A percentile compares a stretch with the other conserved stretches of the same genome.
These are phyloP conservation scores for Eucalyptus caleyi DNA, from an alignment of 345 rosid species.

Conservation along the genomic window DNA sequence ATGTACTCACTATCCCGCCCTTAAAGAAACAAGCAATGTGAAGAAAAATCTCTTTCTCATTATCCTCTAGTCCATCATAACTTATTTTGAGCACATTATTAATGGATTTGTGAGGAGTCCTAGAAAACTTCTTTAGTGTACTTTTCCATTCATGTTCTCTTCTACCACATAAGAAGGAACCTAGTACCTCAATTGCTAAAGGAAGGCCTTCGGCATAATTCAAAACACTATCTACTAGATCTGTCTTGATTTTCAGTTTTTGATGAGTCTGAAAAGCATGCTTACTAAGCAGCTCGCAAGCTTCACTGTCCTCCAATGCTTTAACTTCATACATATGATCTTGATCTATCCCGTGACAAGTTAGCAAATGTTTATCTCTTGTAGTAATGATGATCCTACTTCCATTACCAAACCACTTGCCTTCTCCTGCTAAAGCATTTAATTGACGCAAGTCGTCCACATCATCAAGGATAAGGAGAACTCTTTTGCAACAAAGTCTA, in stretches of 20 bases:
- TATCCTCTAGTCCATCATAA: neutral
- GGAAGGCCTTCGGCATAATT: neutral
- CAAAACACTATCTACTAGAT: neutral
- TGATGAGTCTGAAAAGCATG: neutral
- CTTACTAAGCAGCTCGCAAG: no score
- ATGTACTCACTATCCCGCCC: neutral
- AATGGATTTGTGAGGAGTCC: neutral
- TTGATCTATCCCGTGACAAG: no score
- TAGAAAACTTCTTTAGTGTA: neutral
- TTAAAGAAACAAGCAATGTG: neutral
- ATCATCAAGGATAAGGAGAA: no score
- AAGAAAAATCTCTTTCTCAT: neutral
- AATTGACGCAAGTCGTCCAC: no score
- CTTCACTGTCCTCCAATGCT: no score
- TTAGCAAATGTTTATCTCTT: no score
- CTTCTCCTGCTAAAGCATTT: no score
- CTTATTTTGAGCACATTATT: neutral
- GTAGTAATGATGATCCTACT: no score
- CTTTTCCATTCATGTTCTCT: neutral
- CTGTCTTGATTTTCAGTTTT: no score
- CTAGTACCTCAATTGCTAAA: neutral
- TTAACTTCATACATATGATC: no score
- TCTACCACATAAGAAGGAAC: neutral
- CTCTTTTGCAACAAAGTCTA: no score
- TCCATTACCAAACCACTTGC: no score